Evolutionary conservation across 495 filamentous ascomycete genomes (phyloP).

Genomic region (Tuber melanosporum): DNA sequence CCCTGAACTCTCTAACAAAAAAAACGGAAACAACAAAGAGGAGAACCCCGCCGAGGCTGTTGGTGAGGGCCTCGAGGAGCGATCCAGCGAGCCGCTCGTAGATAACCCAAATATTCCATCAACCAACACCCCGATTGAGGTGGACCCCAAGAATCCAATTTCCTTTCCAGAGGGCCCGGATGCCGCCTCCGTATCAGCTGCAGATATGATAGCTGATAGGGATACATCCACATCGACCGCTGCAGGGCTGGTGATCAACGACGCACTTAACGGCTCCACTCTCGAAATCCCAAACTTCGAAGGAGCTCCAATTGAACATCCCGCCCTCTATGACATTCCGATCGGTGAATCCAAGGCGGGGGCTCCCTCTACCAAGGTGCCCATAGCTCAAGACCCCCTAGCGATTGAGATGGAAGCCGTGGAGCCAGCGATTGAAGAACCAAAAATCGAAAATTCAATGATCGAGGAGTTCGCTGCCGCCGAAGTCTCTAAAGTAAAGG

Average conservation of each 20-base stretch:
- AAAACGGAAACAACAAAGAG: background rate
- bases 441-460: background rate
- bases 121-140: background rate
- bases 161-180: background rate
- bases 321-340: background rate
- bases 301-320: background rate
- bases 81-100: background rate
- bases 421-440: background rate
- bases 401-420: background rate
- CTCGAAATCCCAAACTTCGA: background rate
- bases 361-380: background rate
- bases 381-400: background rate
- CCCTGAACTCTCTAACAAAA: conserved; percentile 5
- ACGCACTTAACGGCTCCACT: background rate
- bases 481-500: background rate
- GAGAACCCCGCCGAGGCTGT: conserved; percentile 5
- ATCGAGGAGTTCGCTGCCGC: background rate
- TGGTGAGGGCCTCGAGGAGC: background rate
- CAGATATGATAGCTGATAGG: background rate
- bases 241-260: background rate
- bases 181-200: background rate
- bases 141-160: background rate
- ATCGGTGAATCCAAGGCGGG: background rate
- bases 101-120: background rate
- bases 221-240: background rate